These are phyloP conservation scores for Somion occarium DNA, from an alignment of 1,284 basidiomycete genomes.

Conservation along the genomic window DNA sequence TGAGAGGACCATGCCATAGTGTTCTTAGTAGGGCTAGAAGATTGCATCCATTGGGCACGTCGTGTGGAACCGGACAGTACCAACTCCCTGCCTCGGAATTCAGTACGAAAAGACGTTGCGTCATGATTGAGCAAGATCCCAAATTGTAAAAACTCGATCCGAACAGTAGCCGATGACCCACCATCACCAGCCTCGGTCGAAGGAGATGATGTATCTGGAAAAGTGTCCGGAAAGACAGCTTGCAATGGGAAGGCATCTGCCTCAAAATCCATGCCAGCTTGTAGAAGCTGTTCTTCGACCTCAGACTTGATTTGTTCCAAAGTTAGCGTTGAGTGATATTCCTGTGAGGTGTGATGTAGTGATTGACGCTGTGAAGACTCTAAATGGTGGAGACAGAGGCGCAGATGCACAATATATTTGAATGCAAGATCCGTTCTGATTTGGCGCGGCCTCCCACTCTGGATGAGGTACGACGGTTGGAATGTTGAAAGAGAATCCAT, in stretches of 20 bases:
- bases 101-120: conserved; percentile 4
- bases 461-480: conserved; percentile 76
- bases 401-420: conserved; percentile 69
- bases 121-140: neutral
- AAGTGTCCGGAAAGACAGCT: conserved; percentile 1
- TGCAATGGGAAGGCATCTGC: conserved; percentile 7
- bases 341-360: conserved; percentile 5
- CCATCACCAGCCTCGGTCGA: neutral
- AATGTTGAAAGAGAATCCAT: conserved; percentile 74
- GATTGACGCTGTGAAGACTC: conserved; percentile 21
- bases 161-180: no score
- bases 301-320: conserved; percentile 18
- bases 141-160: neutral
- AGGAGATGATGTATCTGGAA: neutral
- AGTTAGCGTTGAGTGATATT: neutral
- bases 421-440: conserved; percentile 63
- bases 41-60: neutral
- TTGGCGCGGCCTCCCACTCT: conserved; percentile 59
- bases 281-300: conserved; percentile 21
- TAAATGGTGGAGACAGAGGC: conserved; percentile 44
- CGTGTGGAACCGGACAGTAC: neutral
- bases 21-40: conserved; percentile 2
- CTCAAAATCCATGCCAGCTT: conserved; percentile 23
- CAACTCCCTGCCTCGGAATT: conserved; percentile 3
- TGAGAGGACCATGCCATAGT: conserved; percentile 1